Percentiles rank a stretch among this genome's conserved stretches.
These are phyloP conservation scores for Colletotrichum truncatum DNA, from an alignment of 2,329 filamentous ascomycete genomes.

Conservation along the genomic window DNA sequence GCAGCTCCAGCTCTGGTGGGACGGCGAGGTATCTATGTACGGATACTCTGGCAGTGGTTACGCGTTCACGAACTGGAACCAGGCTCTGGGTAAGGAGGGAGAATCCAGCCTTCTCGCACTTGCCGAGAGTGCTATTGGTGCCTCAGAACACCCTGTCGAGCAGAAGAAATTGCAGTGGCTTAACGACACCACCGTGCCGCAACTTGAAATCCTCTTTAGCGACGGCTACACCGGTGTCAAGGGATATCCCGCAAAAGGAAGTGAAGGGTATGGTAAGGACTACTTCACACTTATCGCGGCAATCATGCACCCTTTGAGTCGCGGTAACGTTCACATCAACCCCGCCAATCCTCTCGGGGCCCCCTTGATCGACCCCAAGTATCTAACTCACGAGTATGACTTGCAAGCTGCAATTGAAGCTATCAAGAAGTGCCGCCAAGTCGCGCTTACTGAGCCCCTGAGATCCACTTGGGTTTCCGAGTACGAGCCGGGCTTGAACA, in stretches of 20 bases:
- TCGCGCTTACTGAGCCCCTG: slow-evolving; percentile 42
- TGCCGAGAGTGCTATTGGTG: slow-evolving; percentile 40
- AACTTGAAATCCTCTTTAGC: slow-evolving; percentile 53
- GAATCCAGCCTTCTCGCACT: slow-evolving; percentile 39
- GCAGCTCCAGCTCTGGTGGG: slow-evolving; percentile 46
- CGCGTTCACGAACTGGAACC: slow-evolving; percentile 50
- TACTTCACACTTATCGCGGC: slow-evolving; percentile 40
- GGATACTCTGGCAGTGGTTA: slow-evolving; percentile 50
- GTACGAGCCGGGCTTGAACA: slow-evolving; percentile 41
- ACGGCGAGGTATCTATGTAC: slow-evolving; percentile 42
- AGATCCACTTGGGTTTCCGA: slow-evolving; percentile 40
- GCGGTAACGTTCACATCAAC: slow-evolving; percentile 43
- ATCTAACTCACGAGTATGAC: slow-evolving; percentile 32
- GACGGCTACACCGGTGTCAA: slow-evolving; percentile 53
- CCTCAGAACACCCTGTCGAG: slow-evolving; percentile 41
- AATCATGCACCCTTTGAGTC: slow-evolving; percentile 41
- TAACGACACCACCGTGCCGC: slow-evolving; percentile 44
- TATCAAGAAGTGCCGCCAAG: slow-evolving; percentile 40
- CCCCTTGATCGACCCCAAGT: slow-evolving; percentile 44
- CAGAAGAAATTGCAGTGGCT: slow-evolving; percentile 51
- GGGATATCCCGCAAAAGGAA: slow-evolving; percentile 41
- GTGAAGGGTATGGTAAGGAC: slow-evolving; percentile 37
- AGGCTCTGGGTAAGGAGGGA: slow-evolving; percentile 41
- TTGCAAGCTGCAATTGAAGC: slow-evolving; percentile 39
- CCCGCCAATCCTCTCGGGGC: slow-evolving; percentile 41